A percentile compares a stretch with the other conserved stretches of the same genome.
These are phyloP conservation scores for Russula virescens DNA, from an alignment of 768 basidiomycete genomes.

Conservation along the genomic window DNA sequence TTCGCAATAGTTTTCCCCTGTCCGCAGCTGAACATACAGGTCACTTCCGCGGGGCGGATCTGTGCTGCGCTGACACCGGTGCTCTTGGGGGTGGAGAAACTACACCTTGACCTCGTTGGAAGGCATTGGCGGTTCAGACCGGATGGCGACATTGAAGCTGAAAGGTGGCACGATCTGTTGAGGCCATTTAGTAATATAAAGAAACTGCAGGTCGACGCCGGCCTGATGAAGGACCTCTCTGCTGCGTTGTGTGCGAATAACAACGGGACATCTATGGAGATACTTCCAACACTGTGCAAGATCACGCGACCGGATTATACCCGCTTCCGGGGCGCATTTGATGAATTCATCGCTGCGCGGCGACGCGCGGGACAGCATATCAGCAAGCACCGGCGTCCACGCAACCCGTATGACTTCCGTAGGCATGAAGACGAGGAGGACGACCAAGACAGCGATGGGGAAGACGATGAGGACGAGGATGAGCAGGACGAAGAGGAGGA, in stretches of 20 bases:
- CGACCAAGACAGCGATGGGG: neutral
- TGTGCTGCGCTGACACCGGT: neutral
- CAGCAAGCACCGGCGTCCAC: neutral
- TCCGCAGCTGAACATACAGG: neutral
- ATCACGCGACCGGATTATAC: neutral
- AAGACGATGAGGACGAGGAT: neutral
- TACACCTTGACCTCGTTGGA: neutral
- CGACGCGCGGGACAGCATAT: neutral
- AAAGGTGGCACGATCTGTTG: neutral
- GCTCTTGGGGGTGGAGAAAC: neutral
- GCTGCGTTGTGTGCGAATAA: neutral
- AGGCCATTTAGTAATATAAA: neutral
- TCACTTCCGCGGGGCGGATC: neutral
- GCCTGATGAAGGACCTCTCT: neutral
- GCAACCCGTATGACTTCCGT: neutral
- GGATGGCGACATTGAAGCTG: too few species aligned
- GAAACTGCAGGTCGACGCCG: neutral
- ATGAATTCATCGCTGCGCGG: neutral
- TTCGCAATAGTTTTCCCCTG: neutral
- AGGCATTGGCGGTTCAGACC: neutral
- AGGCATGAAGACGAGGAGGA: neutral
- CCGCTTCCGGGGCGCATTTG: neutral
- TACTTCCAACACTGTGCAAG: neutral
- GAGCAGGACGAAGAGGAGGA: too few species aligned
- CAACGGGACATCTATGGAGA: neutral